Base-by-base conservation (phyloP, 768 basidiomycete genomes). In the Russula dissimulans region DNA sequence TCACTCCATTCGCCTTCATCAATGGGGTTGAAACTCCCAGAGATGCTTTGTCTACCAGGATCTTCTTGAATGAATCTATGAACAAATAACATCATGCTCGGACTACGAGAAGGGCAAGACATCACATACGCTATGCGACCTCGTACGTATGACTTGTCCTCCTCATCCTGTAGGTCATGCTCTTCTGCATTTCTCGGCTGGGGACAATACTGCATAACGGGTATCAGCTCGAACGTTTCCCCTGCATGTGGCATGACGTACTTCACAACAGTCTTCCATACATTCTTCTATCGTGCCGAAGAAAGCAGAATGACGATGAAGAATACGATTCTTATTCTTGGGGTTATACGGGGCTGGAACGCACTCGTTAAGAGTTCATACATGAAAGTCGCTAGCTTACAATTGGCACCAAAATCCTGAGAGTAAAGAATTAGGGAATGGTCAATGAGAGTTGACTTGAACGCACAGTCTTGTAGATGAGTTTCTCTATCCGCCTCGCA, bases 1-100 rank as follows among this genome's bases (percentile, higher is more conserved):
- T 75, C 81, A 58, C 77, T 77, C 84, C 84, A 86, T 74, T 84
- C 82, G 11, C 81, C 82, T 12, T 78, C 80, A 61, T 86, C 83
- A 66, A 85, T 84, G 0, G 83, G 83, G 55, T 82, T 80, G 74
- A 85, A 85, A 66, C 80, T 81, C 1, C 84, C 84, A 0, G 82
- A 78, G 43, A 85, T 78, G 42, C 71, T 78, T 67, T 85, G 83
- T 10, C 82, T 80, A 0, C 82, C 82, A 3, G 82, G 83, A 61
- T 85, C 77, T 54, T 83, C 80, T 63, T 80, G 69, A 18, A 84
- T 79, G 68, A 84, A 85, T 41, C 82, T 83, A 59, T 11, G 7
- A 2, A 42, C 2, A 6, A 17, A 7, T 17, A 29, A 45, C 34
- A 6, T 57, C 54, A 43, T 54, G 29, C 12, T 26, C 12, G 31